These are phyloP conservation scores for Penicillium antarcticum DNA, from an alignment of 495 filamentous ascomycete species.

Conservation along the genomic window DNA sequence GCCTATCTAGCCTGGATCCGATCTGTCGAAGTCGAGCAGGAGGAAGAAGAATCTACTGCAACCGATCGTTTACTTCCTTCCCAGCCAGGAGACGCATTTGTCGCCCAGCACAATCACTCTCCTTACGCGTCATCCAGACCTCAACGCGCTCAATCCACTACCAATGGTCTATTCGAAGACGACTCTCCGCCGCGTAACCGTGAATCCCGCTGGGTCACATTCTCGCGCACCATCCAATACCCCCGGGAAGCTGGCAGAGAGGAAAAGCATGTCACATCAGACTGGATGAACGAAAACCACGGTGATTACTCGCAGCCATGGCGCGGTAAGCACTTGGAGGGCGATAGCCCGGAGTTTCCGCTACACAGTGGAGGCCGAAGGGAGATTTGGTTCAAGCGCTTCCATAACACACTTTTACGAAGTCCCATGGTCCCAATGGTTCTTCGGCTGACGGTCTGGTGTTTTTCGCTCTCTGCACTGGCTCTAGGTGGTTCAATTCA, in stretches of 20 bases:
- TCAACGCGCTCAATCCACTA: constrained; percentile 6
- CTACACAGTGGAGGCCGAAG: constrained; percentile 38
- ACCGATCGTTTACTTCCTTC: constrained; percentile 37
- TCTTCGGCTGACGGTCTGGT: constrained; percentile 78
- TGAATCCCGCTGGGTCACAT: constrained; percentile 60
- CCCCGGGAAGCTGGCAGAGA: constrained; percentile 46
- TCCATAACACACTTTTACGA: constrained; percentile 58
- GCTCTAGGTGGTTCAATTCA: constrained; percentile 74
- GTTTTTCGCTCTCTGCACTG: constrained; percentile 79
- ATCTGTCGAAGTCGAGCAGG: constrained; percentile 30
- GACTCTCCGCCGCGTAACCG: constrained; percentile 13
- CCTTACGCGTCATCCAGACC: constrained; percentile 40
- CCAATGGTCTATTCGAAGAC: constrained; percentile 6
- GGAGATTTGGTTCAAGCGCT: constrained; percentile 53
- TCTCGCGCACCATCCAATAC: constrained; percentile 54
- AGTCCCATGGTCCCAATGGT: constrained; percentile 84
- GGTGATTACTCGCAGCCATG: constrained; percentile 57
- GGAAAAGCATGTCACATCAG: constrained; percentile 48
- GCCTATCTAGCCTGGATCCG: constrained; percentile 35
- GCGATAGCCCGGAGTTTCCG: constrained; percentile 48
- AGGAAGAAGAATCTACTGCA: constrained; percentile 27
- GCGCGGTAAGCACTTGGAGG: constrained; percentile 39
- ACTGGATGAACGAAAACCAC: constrained; percentile 58
- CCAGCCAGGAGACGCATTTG: constrained; percentile 47
- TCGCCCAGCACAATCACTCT: constrained; percentile 59